Base-by-base conservation (phyloP, 2,329 filamentous ascomycete species). In the Botryotinia calthae region DNA sequence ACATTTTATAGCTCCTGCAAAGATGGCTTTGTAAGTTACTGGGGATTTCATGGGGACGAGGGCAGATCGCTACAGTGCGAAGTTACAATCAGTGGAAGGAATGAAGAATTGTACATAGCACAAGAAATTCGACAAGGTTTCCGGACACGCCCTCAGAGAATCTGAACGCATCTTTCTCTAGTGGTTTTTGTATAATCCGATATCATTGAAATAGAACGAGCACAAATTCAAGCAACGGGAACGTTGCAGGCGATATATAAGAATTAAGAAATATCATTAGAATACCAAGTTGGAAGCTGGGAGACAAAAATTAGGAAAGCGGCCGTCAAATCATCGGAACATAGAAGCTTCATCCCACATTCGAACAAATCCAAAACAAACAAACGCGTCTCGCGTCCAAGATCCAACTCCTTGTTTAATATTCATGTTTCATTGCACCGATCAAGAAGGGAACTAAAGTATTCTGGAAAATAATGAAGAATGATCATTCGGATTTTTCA, bases 1-100 rank as follows among this genome's bases (percentile, higher is more conserved):
- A 68, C 48, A 25, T 48, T 31, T 16, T 12, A 44, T 56, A 81
- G 80, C 80, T 67, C 79, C 80, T 48, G 76, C 77, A 59, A 76
- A 78, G 61, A 79, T 77, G 58, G 40, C 54, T 56, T 59, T 73
- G 46, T 73, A 65, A 61, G 48, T 59, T 25, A 18, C 48, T 58
- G 51, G 51, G 51, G 9, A 42, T 28, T 51, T 42, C 28, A 40
- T 46, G 54, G 67, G 22, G 16, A 46, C 58, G 28, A 51, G 8
- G 62, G 44, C 25, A 46, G 62, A 37, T 40, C 48, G 37, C 20
- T 31, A 44, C n/a, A 68, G 40, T 51, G n/a, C 10, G n/a, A 40
- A 68, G n/a, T 31, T 56, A 31, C 34, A 56, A 16, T 31, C n/a
- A 16, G 48, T 56, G 40, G 48, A 66, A 67, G n/a, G 10, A 48